Base-by-base conservation (phyloP, 2,329 filamentous ascomycete genomes). In the Colletotrichum destructivum region DNA sequence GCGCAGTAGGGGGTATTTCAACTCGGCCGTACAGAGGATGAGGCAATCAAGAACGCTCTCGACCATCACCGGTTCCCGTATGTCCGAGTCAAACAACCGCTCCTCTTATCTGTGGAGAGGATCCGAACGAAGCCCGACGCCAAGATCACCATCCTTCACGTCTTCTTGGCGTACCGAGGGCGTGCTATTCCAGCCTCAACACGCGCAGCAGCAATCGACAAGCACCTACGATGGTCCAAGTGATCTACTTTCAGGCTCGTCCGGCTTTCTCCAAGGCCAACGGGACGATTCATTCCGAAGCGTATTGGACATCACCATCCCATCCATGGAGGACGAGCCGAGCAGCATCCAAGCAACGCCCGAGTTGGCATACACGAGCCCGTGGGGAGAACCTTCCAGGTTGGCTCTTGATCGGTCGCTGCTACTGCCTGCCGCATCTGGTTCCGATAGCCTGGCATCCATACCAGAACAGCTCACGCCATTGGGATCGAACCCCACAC, bases 231-330 rank as follows among this genome's bases (percentile, higher is more conserved):
- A 78, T n/a, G 75, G 76, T 21, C 67, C 73, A 15, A 65, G 65
- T 23, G 72, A 74, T 11, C 70, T 62, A 42, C 64, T 66, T 35
- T 75, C 72, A 23, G 55, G 66, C 23, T 74, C 52, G 9, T 47
- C 60, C 6, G 70, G 62, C 13, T 67, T 74, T 1, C 71, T 75
- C 15, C 75, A 74, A 18, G 75, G 71, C 15, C 71, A 73, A 35
- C 75, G 74, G 26, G 71, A 75, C 21, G 69, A 69, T 47, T 77
- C 77, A 1, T 81, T 79, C 63, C 75, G 78, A 16, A 77, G 76
- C 51, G 75, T 66, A 9, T 60, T 81, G n/a, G 77, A 81, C 38
- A 73, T 78, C 62, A 75, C 75, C 47, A 77, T 81, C 12, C 79
- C 78, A 4, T 72, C 75, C 7, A 64, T 77, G 26, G 54, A 68